phyloP scores from a whole-genome alignment of 1,284 basidiomycete genomes.

The Phenoliferia sp. region DNA sequence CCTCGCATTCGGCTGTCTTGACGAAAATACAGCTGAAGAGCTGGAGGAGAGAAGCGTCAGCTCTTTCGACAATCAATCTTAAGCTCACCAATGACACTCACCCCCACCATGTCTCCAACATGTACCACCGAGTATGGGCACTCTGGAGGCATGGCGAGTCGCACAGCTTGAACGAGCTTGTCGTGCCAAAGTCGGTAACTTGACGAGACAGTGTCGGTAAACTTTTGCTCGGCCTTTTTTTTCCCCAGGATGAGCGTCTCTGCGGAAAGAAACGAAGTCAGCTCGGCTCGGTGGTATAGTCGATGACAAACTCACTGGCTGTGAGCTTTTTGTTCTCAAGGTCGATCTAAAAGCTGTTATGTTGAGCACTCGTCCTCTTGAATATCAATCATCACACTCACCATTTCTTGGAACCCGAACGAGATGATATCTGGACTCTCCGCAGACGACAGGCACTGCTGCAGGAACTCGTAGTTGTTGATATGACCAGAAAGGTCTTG shows the following conservation, averaged over 20 bases:
- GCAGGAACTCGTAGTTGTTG: constrained; percentile 68
- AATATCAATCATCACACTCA: constrained; percentile 84
- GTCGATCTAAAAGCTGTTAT: constrained; percentile 55
- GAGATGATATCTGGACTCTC: constrained; percentile 77
- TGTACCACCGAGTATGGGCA: constrained; percentile 71
- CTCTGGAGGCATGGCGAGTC: constrained; percentile 61
- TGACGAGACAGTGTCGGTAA: constrained; percentile 46
- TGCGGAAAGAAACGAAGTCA: constrained; percentile 28
- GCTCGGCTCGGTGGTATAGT: constrained; percentile 11
- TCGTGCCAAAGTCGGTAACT: constrained; percentile 87
- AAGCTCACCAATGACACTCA: constrained; percentile 59
- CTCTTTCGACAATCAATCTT: constrained; percentile 48
- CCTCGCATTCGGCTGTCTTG: constrained; percentile 66
- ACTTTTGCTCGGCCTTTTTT: constrained; percentile 58
- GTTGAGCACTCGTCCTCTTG: not conserved
- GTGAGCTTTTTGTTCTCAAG: constrained; percentile 92
- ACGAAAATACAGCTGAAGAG: constrained; percentile 84
- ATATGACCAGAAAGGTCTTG: constrained; percentile 52
- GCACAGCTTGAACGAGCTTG: constrained; percentile 65
- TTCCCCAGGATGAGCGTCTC: constrained; percentile 71
- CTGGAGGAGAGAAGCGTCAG: not conserved
- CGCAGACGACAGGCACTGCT: constrained; percentile 62
- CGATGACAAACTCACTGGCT: constrained; percentile 66
- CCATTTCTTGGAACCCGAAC: constrained; percentile 94
- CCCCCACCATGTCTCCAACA: constrained; percentile 91